Conservation (phyloP, 768 basidiomycete species). For the Tricholoma sp. region DNA sequence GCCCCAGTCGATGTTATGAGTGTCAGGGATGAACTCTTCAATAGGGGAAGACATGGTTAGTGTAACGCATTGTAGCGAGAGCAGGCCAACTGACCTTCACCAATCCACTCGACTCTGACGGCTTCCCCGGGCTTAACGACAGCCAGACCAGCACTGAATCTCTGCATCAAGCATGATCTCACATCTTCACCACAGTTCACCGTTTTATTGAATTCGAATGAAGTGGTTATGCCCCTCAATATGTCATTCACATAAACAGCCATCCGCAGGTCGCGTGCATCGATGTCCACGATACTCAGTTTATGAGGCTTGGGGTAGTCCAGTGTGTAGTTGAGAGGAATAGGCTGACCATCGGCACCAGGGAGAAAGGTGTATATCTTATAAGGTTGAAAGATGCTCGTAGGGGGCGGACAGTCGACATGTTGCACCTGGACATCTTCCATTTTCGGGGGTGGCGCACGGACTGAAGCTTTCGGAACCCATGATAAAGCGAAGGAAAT, state of each 20-base stretch:
- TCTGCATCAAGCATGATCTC: conserved; percentile 8
- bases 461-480: background rate
- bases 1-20: conserved; percentile 3
- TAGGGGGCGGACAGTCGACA: conserved; percentile 1
- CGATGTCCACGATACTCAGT: conserved; percentile 15
- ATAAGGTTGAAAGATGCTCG: conserved; percentile 6
- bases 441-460: background rate
- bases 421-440: background rate
- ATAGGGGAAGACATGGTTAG: background rate
- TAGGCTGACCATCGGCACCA: conserved; percentile 10
- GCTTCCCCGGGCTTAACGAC: conserved; percentile 16
- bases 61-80: background rate
- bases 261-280: conserved; percentile 16
- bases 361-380: conserved; percentile 10
- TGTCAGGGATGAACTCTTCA: conserved; percentile 1
- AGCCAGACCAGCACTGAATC: conserved; percentile 14
- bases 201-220: conserved; percentile 11
- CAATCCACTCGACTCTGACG: conserved; percentile 17
- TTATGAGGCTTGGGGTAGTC: conserved; percentile 12
- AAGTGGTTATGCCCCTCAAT: conserved; percentile 8
- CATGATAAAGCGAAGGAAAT: background rate
- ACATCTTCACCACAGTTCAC: conserved; percentile 13
- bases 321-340: conserved; percentile 17
- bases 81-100: conserved; percentile 12
- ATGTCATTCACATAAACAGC: conserved; percentile 15